Evolutionary conservation across 1,139 yeast species (phyloP).

Genomic region (Keqinozyma sinolaborantium): DNA sequence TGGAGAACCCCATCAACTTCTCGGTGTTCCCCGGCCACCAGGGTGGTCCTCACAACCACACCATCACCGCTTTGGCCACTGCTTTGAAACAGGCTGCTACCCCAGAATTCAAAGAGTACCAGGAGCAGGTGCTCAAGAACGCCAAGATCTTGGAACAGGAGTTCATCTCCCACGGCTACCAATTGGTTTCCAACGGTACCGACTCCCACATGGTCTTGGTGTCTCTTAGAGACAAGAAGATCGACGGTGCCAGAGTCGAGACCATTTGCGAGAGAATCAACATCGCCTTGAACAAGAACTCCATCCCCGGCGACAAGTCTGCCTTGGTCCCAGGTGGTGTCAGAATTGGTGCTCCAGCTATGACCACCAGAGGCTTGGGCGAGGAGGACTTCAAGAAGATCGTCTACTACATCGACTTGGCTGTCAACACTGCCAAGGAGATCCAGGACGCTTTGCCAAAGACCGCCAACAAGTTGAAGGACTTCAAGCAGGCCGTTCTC

Average conservation of each 20-base stretch:
- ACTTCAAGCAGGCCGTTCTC: constrained; percentile 79
- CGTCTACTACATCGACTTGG: constrained; percentile 78
- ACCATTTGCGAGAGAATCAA: constrained; percentile 91
- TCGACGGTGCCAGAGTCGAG: constrained; percentile 98
- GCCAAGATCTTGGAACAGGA: constrained; percentile 81
- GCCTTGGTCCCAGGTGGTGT: constrained; percentile 98
- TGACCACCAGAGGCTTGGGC: constrained; percentile 95
- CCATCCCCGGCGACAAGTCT: constrained; percentile 97
- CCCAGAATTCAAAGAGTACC: constrained; percentile 90
- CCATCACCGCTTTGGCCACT: constrained; percentile 94
- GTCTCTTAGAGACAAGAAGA: constrained; percentile 81
- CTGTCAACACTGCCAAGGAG: constrained; percentile 74
- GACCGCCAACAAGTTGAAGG: constrained; percentile 90
- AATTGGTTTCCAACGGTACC: constrained; percentile 89
- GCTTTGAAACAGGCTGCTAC: constrained; percentile 93
- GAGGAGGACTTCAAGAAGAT: constrained; percentile 82
- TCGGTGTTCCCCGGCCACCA: constrained; percentile 99
- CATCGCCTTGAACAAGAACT: constrained; percentile 95
- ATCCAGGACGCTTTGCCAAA: constrained; percentile 74
- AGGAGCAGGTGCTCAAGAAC: constrained; percentile 81
- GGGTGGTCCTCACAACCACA: constrained; percentile 99
- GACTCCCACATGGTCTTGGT: constrained; percentile 96
- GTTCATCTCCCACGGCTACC: constrained; percentile 69
- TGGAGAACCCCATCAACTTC: constrained; percentile 93
- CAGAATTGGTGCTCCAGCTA: constrained; percentile 98